Base-by-base conservation (phyloP, 78 protist genomes). In the Tieghemostelium lacteum region DNA sequence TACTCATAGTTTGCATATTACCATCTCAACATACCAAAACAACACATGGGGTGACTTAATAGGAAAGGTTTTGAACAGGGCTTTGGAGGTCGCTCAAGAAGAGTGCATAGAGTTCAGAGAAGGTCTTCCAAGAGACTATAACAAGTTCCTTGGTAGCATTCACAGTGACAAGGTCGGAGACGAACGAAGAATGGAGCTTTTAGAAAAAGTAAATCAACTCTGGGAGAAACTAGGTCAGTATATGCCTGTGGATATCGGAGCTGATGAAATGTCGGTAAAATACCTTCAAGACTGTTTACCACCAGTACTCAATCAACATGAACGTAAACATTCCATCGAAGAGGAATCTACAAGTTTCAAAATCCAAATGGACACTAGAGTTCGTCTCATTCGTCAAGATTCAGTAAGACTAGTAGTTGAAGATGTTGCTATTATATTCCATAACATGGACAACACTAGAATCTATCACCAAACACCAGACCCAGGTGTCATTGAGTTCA, bases 1-100 rank as follows among this genome's bases (percentile, higher is more conserved):
- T 28, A 67, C 40, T 58, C 95, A 85, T 31, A 91, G 96, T 22
- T 28, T 91, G 5, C 98, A 97, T 58, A 55, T 95, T 14, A 95
- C 98, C 29, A 36, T 97, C n/a, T 89, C 96, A 34, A 85, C 95
- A 0, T 74, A 76, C 49, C 89, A 93, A 63, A 49, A 77, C 26
- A 61, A 88, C 40, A 75, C 91, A 20, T 87, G 94, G 94, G 93
- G 77, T 57, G 95, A 94, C 70, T 50, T 92, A 52, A 19, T 96
- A 37, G 78, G 85, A 28, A 42, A 73, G 55, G 87, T 60, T 8
- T 29, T 94, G 10, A 45, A 57, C 4, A 49, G 86, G 42, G 93
- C 93, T 4, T 24, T 76, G 8, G 87, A 89, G 7, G 57, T 66
- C 39, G 85, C 78, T 1, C 58, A 62, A 26, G 77, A 87, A 8